Evolutionary conservation across 768 basidiomycete species (phyloP).

Genomic region (Naganishia randhawae): DNA sequence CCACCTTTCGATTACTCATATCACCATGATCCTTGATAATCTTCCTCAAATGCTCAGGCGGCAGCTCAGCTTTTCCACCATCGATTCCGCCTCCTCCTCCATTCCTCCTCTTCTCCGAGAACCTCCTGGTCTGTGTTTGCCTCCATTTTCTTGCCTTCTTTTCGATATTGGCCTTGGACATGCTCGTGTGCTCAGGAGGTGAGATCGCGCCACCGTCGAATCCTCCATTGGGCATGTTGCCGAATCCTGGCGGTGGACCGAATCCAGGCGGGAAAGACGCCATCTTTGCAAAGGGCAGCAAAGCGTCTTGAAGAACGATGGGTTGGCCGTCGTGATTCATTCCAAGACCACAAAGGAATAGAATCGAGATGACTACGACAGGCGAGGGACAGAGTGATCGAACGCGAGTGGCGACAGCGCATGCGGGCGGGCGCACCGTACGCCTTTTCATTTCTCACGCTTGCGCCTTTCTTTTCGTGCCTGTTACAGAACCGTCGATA

Average conservation of each 20-base stretch:
- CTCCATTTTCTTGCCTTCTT: constrained; percentile 95
- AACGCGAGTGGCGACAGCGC: background rate
- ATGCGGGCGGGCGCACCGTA: background rate
- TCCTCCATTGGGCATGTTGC: background rate
- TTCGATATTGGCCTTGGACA: constrained; percentile 68
- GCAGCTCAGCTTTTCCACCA: constrained; percentile 65
- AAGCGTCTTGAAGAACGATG: background rate
- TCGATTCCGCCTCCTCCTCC: constrained; percentile 50
- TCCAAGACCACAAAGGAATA: too few relatives aligned
- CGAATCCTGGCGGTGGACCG: constrained; percentile 32
- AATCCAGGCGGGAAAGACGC: constrained; percentile 33
- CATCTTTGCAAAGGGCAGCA: background rate
- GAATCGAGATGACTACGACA: too few relatives aligned
- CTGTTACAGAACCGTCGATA: too few relatives aligned
- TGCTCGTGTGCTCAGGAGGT: constrained; percentile 31
- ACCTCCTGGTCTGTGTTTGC: constrained; percentile 78
- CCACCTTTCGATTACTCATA: constrained; percentile 88
- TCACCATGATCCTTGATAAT: constrained; percentile 99
- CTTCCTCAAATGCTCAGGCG: constrained; percentile 97
- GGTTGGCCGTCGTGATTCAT: too few relatives aligned
- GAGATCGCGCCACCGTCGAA: constrained; percentile 1
- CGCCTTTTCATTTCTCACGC: too few relatives aligned
- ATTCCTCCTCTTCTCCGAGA: constrained; percentile 50
- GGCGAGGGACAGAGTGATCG: background rate
- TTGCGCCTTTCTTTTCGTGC: too few relatives aligned